A percentile compares a stretch with the other conserved stretches of the same genome.
Evolutionary conservation across 73 alveolate species (phyloP).

Genomic region (Uronychia setigera): DNA sequence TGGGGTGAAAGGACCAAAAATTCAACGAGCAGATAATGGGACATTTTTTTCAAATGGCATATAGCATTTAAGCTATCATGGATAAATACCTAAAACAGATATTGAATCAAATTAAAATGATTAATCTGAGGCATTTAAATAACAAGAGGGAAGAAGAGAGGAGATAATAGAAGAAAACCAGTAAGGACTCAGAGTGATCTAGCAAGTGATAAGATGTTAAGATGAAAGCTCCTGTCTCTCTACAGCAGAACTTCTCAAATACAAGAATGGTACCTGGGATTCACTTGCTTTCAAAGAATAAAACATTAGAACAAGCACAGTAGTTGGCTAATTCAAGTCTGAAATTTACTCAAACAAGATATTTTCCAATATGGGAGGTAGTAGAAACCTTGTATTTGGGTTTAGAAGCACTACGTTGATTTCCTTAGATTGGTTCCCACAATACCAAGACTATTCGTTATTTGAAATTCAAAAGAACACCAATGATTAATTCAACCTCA

Average conservation of each 20-base stretch:
- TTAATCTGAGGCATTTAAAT: too few relatives aligned
- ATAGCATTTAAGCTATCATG: too few relatives aligned
- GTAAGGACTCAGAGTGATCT: neutral
- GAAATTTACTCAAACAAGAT: too few relatives aligned
- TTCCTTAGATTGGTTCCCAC: neutral
- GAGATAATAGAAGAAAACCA: too few relatives aligned
- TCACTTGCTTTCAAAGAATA: neutral
- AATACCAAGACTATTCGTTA: neutral
- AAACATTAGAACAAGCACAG: neutral
- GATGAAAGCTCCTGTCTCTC: neutral
- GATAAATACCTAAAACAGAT: too few relatives aligned
- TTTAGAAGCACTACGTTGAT: neutral
- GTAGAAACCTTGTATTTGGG: neutral
- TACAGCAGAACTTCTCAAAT: neutral
- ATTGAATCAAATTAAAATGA: too few relatives aligned
- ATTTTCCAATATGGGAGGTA: neutral
- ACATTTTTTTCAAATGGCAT: too few relatives aligned
- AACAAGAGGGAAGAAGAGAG: too few relatives aligned
- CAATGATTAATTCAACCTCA: neutral
- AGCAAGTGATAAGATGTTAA: neutral
- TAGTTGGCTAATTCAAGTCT: neutral
- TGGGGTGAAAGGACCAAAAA: neutral
- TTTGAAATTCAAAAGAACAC: neutral
- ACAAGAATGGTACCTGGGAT: neutral
- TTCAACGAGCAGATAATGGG: neutral